Evolutionary conservation across 441 rosid genomes (phyloP).

Genomic region (Breynia disticha): DNA sequence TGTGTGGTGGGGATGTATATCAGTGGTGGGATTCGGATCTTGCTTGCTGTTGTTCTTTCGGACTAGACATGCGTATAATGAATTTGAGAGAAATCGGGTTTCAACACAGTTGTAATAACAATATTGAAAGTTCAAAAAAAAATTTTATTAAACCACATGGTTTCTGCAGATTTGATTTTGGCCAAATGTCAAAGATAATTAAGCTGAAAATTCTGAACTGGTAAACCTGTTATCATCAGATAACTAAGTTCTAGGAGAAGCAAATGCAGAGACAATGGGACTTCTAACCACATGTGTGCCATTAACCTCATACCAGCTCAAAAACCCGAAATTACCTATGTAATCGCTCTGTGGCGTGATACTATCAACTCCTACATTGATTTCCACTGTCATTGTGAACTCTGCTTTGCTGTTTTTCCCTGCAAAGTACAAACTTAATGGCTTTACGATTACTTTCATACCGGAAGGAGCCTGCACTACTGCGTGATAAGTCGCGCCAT

Average conservation of each 20-base stretch:
- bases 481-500: constrained; percentile 18
- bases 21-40: constrained; percentile 53
- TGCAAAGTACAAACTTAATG: constrained; percentile 17
- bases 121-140: no score
- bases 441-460: constrained; percentile 26
- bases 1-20: constrained; percentile 82
- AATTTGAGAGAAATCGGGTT: constrained; percentile 54
- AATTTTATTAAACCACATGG: no score
- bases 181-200: no score
- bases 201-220: no score
- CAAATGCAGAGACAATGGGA: constrained; percentile 37
- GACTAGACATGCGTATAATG: constrained; percentile 72
- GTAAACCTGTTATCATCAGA: not conserved
- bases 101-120: constrained; percentile 16
- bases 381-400: constrained; percentile 28
- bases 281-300: constrained; percentile 32
- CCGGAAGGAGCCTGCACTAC: constrained; percentile 21
- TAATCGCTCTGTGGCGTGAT: constrained; percentile 20
- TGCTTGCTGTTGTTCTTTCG: constrained; percentile 67
- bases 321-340: constrained; percentile 29
- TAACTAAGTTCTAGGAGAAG: constrained; percentile 12
- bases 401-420: constrained; percentile 24
- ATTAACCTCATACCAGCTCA: constrained; percentile 34
- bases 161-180: no score
- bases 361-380: constrained; percentile 14